These are phyloP conservation scores for Fraxinus americana DNA, from an alignment of 257 asterid genomes.

Conservation along the genomic window DNA sequence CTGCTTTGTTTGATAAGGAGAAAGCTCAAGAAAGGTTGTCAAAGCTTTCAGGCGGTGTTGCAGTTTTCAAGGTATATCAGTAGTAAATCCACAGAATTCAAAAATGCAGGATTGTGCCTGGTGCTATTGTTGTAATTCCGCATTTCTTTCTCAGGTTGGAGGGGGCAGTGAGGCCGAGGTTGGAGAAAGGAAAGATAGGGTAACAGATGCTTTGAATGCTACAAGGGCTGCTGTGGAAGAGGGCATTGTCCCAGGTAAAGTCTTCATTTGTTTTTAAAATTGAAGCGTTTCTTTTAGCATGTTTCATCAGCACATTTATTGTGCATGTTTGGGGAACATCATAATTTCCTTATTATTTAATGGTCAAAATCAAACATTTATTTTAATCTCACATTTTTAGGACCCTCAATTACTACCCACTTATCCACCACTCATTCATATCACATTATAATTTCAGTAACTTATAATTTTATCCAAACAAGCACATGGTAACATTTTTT, in stretches of 20 bases:
- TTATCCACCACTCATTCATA: no score
- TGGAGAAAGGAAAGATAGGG: conserved; percentile 96
- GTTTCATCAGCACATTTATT: conserved; percentile 11
- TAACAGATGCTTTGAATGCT: conserved; percentile 92
- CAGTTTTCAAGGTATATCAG: conserved; percentile 76
- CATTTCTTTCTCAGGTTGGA: conserved; percentile 66
- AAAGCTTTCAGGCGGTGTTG: conserved; percentile 94
- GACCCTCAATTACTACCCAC: no score
- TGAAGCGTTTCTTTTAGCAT: conserved; percentile 1
- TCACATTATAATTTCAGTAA: no score
- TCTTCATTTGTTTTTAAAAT: conserved; percentile 14
- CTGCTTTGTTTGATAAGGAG: conserved; percentile 82
- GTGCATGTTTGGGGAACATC: neutral
- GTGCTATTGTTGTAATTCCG: conserved; percentile 6
- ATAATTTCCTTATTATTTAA: no score
- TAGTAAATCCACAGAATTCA: conserved; percentile 5
- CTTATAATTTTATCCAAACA: no score
- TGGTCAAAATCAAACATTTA: no score
- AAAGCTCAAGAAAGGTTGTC: conserved; percentile 90
- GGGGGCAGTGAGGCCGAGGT: conserved; percentile 88
- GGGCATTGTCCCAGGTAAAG: conserved; percentile 84
- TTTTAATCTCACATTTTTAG: no score
- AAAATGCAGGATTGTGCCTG: conserved; percentile 20
- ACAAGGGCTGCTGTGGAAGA: conserved; percentile 94
- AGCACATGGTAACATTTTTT: neutral